Evolutionary conservation across 345 rosid species (phyloP), one percentile per base, ranked within the genome.

Genomic region (Pistacia atlantica): DNA sequence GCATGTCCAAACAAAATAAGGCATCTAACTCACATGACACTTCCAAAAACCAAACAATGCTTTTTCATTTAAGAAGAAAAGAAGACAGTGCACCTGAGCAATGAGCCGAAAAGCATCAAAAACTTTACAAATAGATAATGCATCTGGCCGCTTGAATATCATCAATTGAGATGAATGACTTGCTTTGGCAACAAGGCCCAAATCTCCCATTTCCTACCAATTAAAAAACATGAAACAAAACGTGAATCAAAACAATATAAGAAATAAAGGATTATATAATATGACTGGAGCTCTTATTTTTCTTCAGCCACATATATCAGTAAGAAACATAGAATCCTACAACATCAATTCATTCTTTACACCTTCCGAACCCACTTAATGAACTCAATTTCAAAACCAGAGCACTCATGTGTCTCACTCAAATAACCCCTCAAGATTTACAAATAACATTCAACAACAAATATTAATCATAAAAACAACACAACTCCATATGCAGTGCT

Each of bases 141-240:
- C 80, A 45, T 88, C 90, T 10, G 99, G 99, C 46, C 46, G 46
- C 84, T 87, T 90, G 73, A 91, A 89, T 98, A 93, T 96, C 91
- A 89, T 90, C 46, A 91, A 86, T 72, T 96, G 99, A 74, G 97
- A 90, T 55, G 92, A 89, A 60, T 97, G 93, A 82, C 98, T 96
- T 78, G 87, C 93, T 88, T 93, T 90, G 64, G 98, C 99, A 56
- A 96, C 99, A 78, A 89, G 92, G 42, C 99, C 99, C 77, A 96
- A 80, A 82, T 96, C 99, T 81, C 99, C 99, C 78, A 82, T 77
- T 31, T 84, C 91, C 97, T 96, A 81, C 48, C 84, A 81, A 67
- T 60, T 49, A 35, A 71, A 31, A 73, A 56, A 45, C 51, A 20
- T 16, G 45, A 25, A 22, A 71, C 12, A 57, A 45, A n/a, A 37